Percentiles rank a stretch among this genome's conserved stretches.
These are phyloP conservation scores for Leccinum uliginosum DNA, from an alignment of 768 basidiomycete genomes.

Conservation along the genomic window DNA sequence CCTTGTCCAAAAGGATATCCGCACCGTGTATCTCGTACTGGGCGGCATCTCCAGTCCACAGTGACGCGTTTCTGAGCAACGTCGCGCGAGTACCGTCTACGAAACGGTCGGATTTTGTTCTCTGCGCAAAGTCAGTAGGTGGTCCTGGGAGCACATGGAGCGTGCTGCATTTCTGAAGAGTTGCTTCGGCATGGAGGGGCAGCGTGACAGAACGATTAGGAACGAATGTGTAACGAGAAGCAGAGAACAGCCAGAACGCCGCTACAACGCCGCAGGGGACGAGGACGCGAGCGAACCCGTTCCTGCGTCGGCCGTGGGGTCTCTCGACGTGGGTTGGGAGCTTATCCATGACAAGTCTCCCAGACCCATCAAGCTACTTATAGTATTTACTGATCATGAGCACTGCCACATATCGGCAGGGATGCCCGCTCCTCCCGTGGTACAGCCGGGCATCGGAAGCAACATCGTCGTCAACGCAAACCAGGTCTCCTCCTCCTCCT, in stretches of 20 bases:
- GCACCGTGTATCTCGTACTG: constrained; percentile 35
- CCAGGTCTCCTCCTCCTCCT: constrained; percentile 38
- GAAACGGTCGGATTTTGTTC: constrained; percentile 36
- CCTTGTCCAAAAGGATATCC: constrained; percentile 39
- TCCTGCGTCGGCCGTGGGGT: constrained; percentile 6
- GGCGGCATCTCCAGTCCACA: constrained; percentile 47
- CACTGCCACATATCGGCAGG: background rate
- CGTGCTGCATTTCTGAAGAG: constrained; percentile 32
- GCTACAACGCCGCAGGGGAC: constrained; percentile 14
- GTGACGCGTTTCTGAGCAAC: constrained; percentile 44
- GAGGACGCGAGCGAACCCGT: constrained; percentile 12
- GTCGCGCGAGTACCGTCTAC: constrained; percentile 35
- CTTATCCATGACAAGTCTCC: constrained; percentile 26
- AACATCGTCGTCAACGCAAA: constrained; percentile 60
- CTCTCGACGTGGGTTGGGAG: constrained; percentile 21
- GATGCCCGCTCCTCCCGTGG: constrained; percentile 44
- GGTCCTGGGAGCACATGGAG: constrained; percentile 37
- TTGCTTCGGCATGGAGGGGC: constrained; percentile 28
- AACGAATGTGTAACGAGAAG: constrained; percentile 10
- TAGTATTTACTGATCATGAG: background rate
- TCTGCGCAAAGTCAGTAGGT: constrained; percentile 29
- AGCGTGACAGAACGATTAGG: constrained; percentile 15
- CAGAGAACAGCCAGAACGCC: constrained; percentile 18
- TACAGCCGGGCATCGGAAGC: constrained; percentile 61
- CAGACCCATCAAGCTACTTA: background rate